phyloP scores from a whole-genome alignment of 352 stramenopile genomes.

The Phytophthora citrophthora region DNA sequence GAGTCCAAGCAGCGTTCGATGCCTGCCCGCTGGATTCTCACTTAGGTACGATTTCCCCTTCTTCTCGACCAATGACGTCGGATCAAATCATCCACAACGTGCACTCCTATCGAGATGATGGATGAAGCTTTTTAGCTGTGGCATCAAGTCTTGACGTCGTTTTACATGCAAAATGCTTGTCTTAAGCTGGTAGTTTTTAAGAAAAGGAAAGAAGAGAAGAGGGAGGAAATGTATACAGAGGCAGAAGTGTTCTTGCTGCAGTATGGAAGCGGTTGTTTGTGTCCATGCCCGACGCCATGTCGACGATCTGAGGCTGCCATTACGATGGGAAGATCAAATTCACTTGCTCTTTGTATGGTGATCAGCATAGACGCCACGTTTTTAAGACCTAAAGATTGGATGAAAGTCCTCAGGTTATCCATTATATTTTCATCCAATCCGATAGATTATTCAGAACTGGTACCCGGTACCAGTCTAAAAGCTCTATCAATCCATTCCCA shows the following conservation, averaged over 20 bases:
- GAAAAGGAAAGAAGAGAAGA: too few relatives aligned
- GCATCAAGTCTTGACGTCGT: background rate
- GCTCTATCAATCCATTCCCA: slow-evolving; percentile 1
- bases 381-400: slow-evolving; percentile 10
- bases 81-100: slow-evolving; percentile 30
- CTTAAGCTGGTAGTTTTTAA: too few relatives aligned
- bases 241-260: too few relatives aligned
- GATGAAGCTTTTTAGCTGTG: slow-evolving; percentile 5
- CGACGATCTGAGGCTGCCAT: slow-evolving; percentile 7
- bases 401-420: slow-evolving; percentile 21
- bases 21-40: slow-evolving; percentile 12
- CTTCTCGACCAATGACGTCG: slow-evolving; percentile 33
- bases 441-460: too few relatives aligned
- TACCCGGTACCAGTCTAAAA: background rate
- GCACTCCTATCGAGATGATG: slow-evolving; percentile 24
- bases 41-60: slow-evolving; percentile 32
- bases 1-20: slow-evolving; percentile 19
- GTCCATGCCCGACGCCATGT: background rate
- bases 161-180: too few relatives aligned
- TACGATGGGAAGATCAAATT: slow-evolving; percentile 28
- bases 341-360: slow-evolving; percentile 18
- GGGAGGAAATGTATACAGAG: too few relatives aligned
- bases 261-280: too few relatives aligned
- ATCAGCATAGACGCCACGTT: slow-evolving; percentile 15
- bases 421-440: slow-evolving; percentile 29